Conservation (phyloP, 345 rosid species). For the Hirschfeldia incana region DNA sequence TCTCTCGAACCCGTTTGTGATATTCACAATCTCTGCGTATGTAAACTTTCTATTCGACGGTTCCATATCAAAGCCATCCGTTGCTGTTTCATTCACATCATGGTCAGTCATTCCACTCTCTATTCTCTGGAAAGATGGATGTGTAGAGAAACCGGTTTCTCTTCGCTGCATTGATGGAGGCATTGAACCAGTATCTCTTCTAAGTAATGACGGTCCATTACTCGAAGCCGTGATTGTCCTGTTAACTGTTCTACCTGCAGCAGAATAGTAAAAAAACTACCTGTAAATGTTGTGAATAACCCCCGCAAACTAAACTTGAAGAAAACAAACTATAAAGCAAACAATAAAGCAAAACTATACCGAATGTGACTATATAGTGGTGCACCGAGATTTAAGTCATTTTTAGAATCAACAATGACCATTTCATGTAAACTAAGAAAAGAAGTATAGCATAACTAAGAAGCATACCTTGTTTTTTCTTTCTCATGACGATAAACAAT, state of each 20-base stretch:
- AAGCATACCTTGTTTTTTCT: constrained; percentile 20
- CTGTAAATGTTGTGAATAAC: too few species aligned
- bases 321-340: too few species aligned
- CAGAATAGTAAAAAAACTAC: neutral
- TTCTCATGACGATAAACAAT: constrained; percentile 23
- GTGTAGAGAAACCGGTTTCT: constrained; percentile 21
- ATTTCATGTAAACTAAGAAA: neutral
- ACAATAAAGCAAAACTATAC: too few species aligned
- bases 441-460: neutral
- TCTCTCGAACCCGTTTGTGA: constrained; percentile 48
- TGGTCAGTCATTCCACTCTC: constrained; percentile 35
- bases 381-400: too few species aligned
- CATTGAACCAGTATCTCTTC: constrained; percentile 31
- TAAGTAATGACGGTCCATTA: constrained; percentile 35
- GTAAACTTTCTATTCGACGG: constrained; percentile 36
- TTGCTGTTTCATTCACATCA: constrained; percentile 13
- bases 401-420: neutral
- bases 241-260: constrained; percentile 10
- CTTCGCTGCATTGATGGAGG: constrained; percentile 31
- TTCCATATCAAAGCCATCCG: constrained; percentile 33
- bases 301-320: too few species aligned
- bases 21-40: constrained; percentile 39
- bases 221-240: constrained; percentile 17
- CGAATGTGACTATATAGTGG: too few species aligned
- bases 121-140: constrained; percentile 33